Evolutionary conservation across 805 yeast species (phyloP).

Genomic region (Lachancea mirantina): DNA sequence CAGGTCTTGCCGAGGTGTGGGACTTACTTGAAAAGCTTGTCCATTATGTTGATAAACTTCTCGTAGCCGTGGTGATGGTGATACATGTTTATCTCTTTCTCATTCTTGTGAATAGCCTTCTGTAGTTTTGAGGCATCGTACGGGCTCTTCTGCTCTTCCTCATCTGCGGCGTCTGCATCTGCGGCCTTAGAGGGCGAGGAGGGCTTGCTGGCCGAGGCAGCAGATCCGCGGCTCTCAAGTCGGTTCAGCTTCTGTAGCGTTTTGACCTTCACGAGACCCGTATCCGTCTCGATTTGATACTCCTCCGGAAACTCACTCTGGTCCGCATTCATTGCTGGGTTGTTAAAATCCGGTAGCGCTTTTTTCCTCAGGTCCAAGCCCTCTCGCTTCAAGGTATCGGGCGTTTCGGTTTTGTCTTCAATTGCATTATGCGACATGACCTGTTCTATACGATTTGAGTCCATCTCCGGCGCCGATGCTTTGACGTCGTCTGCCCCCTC

Average conservation of each 20-base stretch:
- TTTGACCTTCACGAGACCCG: constrained; percentile 56
- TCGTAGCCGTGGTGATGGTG: constrained; percentile 17
- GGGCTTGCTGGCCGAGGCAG: too few relatives aligned
- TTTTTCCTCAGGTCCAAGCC: constrained; percentile 13
- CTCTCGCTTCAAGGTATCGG: constrained; percentile 16
- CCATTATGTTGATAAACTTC: constrained; percentile 21
- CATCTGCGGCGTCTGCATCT: constrained; percentile 2
- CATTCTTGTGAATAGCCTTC: constrained; percentile 29
- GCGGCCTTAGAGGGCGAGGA: too few relatives aligned
- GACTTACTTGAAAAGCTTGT: constrained; percentile 16
- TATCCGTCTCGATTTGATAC: constrained; percentile 55
- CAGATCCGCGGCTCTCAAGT: constrained; percentile 14
- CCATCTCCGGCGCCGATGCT: constrained; percentile 4
- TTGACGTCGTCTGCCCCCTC: constrained; percentile 2
- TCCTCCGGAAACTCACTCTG: constrained; percentile 54
- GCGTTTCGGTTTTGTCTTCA: constrained; percentile 21
- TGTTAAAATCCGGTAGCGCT: constrained; percentile 17
- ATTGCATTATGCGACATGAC: constrained; percentile 20
- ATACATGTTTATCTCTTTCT: constrained; percentile 24
- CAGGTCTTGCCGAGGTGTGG: constrained; percentile 1
- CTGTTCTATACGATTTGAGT: constrained; percentile 17
- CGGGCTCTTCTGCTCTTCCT: constrained; percentile 3
- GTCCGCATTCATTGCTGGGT: constrained; percentile 13
- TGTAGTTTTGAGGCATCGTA: constrained; percentile 21
- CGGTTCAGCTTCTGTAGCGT: constrained; percentile 51